Conservation (phyloP, 2,329 filamentous ascomycete species). For the Didymella arachidicola region DNA sequence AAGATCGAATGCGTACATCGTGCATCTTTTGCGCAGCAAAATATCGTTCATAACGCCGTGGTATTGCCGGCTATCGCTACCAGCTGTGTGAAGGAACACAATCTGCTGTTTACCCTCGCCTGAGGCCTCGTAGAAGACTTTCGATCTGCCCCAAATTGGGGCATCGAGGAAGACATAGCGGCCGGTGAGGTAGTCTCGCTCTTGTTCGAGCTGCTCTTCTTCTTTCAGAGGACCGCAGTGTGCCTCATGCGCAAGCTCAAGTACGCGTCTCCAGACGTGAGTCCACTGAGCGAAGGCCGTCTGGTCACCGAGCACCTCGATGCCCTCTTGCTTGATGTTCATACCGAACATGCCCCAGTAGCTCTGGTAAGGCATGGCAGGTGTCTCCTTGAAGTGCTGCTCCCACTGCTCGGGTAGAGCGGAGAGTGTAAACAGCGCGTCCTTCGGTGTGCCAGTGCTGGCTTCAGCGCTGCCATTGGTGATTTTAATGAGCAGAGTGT, state of each 20-base stretch:
- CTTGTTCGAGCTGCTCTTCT: conserved; percentile 48
- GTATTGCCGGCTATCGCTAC: conserved; percentile 59
- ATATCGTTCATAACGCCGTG: conserved; percentile 62
- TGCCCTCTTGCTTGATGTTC: conserved; percentile 60
- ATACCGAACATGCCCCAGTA: conserved; percentile 58
- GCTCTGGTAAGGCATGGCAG: conserved; percentile 55
- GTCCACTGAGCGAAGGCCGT: conserved; percentile 56
- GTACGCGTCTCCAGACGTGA: conserved; percentile 57
- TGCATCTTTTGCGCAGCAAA: conserved; percentile 57
- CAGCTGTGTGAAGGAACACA: conserved; percentile 56
- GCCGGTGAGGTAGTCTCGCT: conserved; percentile 57
- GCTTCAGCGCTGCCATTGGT: conserved; percentile 42
- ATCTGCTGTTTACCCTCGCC: conserved; percentile 58
- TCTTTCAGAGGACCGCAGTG: conserved; percentile 55
- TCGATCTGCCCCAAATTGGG: conserved; percentile 58
- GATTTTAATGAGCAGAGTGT: conserved; percentile 45
- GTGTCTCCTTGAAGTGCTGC: conserved; percentile 55
- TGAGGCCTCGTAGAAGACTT: conserved; percentile 60
- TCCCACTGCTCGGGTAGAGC: conserved; percentile 58
- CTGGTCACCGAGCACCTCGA: conserved; percentile 57
- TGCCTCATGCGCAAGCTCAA: conserved; percentile 59
- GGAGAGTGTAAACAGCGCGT: conserved; percentile 51
- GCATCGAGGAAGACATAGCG: conserved; percentile 57
- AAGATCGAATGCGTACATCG: conserved; percentile 61
- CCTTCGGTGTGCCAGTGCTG: conserved; percentile 40